A percentile compares a stretch with the other conserved stretches of the same genome.
Evolutionary conservation across 1,284 basidiomycete species (phyloP).

Genomic region (Thelephora terrestris): DNA sequence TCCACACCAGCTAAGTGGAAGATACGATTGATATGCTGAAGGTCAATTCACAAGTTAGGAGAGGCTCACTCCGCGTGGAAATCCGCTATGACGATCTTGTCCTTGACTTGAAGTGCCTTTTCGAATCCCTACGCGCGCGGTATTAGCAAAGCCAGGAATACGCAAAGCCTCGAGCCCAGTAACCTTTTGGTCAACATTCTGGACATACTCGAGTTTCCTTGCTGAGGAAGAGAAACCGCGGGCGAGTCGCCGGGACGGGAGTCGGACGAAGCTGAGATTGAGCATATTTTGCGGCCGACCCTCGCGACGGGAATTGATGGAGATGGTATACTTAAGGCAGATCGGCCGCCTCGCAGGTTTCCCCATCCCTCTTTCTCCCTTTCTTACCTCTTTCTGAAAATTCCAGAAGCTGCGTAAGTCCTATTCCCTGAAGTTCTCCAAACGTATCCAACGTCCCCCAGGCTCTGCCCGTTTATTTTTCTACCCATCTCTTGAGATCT

Average conservation of each 20-base stretch:
- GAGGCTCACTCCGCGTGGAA: constrained; percentile 59
- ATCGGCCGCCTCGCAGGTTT: not conserved
- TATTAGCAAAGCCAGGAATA: not conserved
- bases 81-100: constrained; percentile 57
- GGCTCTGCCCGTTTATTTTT: constrained; percentile 11
- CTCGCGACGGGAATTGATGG: not conserved
- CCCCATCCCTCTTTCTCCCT: constrained; percentile 9
- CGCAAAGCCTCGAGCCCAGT: not conserved
- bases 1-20: constrained; percentile 51
- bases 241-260: not conserved
- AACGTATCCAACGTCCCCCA: constrained; percentile 8
- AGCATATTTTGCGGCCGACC: not conserved
- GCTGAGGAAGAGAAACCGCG: constrained; percentile 19
- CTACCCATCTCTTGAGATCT: constrained; percentile 1
- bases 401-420: constrained; percentile 26
- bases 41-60: not conserved
- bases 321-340: not conserved
- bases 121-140: constrained; percentile 35
- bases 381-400: constrained; percentile 16
- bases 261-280: not conserved
- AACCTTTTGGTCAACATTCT: constrained; percentile 16
- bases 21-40: too few relatives aligned
- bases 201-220: constrained; percentile 22
- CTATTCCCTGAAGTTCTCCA: not conserved
- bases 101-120: constrained; percentile 28